Conservation (phyloP, 139 green algal species). For the Tetraselmis striata region DNA sequence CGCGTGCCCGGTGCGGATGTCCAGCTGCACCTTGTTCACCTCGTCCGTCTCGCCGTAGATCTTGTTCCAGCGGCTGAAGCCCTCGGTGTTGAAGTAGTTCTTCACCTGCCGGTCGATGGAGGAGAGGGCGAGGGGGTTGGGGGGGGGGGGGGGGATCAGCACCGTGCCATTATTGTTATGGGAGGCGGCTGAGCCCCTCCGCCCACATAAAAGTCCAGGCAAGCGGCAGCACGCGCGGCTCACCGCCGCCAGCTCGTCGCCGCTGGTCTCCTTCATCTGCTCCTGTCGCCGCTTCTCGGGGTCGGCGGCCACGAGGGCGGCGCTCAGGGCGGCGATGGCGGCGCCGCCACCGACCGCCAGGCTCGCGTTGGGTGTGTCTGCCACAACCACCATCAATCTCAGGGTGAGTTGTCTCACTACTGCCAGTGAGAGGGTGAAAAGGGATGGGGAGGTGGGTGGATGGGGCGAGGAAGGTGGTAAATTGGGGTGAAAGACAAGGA, state of each 20-base stretch:
- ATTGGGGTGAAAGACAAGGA: not conserved
- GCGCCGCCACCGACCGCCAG: conserved; percentile 55
- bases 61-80: conserved; percentile 94
- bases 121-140: no score
- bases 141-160: no score
- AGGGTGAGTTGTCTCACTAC: no score
- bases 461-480: not conserved
- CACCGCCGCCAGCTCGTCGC: conserved; percentile 88
- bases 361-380: conserved; percentile 1
- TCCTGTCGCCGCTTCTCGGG: conserved; percentile 61
- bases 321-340: conserved; percentile 64
- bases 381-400: no score
- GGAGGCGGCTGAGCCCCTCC: no score
- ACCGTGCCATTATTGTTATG: no score
- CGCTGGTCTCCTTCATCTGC: conserved; percentile 72
- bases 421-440: no score
- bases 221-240: no score
- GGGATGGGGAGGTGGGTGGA: not conserved
- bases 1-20: conserved; percentile 69
- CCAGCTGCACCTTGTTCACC: conserved; percentile 85
- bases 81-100: conserved; percentile 93
- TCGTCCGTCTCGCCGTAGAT: conserved; percentile 99
- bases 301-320: conserved; percentile 65
- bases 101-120: conserved; percentile 52
- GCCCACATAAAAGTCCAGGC: no score